These are phyloP conservation scores for Flaveria brownii DNA, from an alignment of 129 eudicot genomes.

Conservation along the genomic window DNA sequence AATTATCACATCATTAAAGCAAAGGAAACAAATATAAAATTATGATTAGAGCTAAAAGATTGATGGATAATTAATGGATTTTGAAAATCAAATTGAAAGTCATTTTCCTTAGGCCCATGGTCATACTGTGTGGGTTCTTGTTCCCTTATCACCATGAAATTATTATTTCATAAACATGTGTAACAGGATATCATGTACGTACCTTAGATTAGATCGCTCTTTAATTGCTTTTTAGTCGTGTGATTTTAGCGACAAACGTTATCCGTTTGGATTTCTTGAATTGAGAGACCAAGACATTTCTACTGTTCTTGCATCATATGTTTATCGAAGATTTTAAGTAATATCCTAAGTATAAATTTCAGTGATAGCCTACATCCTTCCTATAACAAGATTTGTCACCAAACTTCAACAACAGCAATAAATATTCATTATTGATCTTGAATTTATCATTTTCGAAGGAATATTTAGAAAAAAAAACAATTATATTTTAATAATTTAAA, in stretches of 20 bases:
- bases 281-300: slow-evolving; percentile 30
- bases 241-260: slow-evolving; percentile 14
- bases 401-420: neutral
- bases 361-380: neutral
- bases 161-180: slow-evolving; percentile 19
- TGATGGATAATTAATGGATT: slow-evolving; percentile 17
- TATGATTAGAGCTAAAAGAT: slow-evolving; percentile 16
- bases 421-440: neutral
- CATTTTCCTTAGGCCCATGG: slow-evolving; percentile 28
- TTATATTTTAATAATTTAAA: too few species aligned
- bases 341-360: neutral
- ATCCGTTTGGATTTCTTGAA: slow-evolving; percentile 17
- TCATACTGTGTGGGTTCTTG: slow-evolving; percentile 36
- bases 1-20: neutral
- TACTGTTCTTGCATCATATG: neutral
- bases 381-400: slow-evolving; percentile 15
- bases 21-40: neutral
- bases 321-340: neutral
- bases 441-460: neutral
- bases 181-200: slow-evolving; percentile 30
- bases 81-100: slow-evolving; percentile 28
- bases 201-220: slow-evolving; percentile 15
- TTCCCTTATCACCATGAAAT: slow-evolving; percentile 17
- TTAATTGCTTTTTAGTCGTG: slow-evolving; percentile 3
- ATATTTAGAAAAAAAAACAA: neutral